These are phyloP conservation scores for Debaryomyces subglobosus DNA, from an alignment of 1,139 yeast genomes.

Conservation along the genomic window DNA sequence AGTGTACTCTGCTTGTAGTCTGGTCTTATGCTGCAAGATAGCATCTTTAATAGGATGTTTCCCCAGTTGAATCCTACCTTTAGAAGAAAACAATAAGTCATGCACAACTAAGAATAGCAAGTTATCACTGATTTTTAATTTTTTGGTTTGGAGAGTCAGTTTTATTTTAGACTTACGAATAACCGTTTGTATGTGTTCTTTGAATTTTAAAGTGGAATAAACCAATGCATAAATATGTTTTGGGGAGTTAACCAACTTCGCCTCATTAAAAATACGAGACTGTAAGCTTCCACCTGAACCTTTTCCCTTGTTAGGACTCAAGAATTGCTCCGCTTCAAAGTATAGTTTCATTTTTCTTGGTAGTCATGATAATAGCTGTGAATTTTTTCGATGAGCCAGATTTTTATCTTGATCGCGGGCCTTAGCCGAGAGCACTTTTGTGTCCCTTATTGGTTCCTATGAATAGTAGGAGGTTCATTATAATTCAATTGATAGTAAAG, in stretches of 20 bases:
- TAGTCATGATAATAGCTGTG: slow-evolving; percentile 1
- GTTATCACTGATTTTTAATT: slow-evolving; percentile 45
- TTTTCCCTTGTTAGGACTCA: slow-evolving; percentile 26
- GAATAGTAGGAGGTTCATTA: not conserved
- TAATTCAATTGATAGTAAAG: not conserved
- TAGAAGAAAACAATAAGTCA: slow-evolving; percentile 74
- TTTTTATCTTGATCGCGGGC: not conserved
- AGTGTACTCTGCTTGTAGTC: slow-evolving; percentile 80
- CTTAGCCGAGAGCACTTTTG: slow-evolving; percentile 1
- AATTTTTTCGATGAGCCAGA: slow-evolving; percentile 6
- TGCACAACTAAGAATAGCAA: slow-evolving; percentile 71
- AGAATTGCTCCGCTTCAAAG: slow-evolving; percentile 60
- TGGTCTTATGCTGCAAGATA: slow-evolving; percentile 71
- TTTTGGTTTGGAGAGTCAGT: slow-evolving; percentile 35
- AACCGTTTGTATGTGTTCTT: slow-evolving; percentile 60
- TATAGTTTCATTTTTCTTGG: slow-evolving; percentile 57
- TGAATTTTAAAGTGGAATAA: slow-evolving; percentile 72
- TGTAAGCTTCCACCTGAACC: slow-evolving; percentile 53
- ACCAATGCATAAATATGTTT: slow-evolving; percentile 86
- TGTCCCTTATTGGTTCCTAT: slow-evolving; percentile 1
- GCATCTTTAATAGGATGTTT: slow-evolving; percentile 87
- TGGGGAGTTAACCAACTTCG: slow-evolving; percentile 49
- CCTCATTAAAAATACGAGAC: slow-evolving; percentile 62
- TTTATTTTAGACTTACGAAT: slow-evolving; percentile 69
- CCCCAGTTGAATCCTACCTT: slow-evolving; percentile 87